Conservation (phyloP, 805 yeast genomes). For the Kodamaea laetipori region DNA sequence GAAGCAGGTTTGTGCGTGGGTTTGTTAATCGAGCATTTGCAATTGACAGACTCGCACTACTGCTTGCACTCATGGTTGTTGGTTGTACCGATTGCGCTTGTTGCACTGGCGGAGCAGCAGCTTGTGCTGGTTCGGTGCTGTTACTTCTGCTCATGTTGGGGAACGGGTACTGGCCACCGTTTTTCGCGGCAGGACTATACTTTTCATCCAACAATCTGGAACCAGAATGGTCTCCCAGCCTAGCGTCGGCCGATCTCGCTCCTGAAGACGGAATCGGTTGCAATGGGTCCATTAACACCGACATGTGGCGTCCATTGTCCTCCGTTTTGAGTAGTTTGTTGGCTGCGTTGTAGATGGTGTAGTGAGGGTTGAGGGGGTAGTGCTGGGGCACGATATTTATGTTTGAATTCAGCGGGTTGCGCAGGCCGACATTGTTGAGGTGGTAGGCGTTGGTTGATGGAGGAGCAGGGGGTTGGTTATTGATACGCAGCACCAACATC, state of each 20-base stretch:
- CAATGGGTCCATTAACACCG: constrained; percentile 43
- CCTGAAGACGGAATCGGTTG: constrained; percentile 30
- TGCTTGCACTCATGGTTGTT: constrained; percentile 4
- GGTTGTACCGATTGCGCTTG: neutral
- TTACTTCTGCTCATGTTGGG: constrained; percentile 17
- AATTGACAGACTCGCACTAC: neutral
- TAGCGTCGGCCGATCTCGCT: no score
- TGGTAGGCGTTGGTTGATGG: constrained; percentile 14
- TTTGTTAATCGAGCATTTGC: constrained; percentile 1
- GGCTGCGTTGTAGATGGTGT: constrained; percentile 29
- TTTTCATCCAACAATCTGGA: constrained; percentile 13
- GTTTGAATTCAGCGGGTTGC: constrained; percentile 21
- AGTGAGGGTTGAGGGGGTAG: constrained; percentile 39
- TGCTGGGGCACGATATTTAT: constrained; percentile 36
- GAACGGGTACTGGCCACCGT: constrained; percentile 20
- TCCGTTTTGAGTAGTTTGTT: constrained; percentile 12
- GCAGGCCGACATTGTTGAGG: constrained; percentile 12
- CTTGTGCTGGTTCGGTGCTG: constrained; percentile 8
- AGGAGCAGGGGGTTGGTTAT: constrained; percentile 2
- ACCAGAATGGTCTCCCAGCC: no score
- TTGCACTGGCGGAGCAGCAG: no score
- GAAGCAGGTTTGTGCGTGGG: constrained; percentile 25
- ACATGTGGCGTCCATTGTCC: constrained; percentile 33
- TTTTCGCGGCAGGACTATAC: constrained; percentile 20
- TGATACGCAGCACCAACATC: constrained; percentile 13